phyloP scores from a whole-genome alignment of 2,329 filamentous ascomycete genomes.

The Phialophora chinensis region DNA sequence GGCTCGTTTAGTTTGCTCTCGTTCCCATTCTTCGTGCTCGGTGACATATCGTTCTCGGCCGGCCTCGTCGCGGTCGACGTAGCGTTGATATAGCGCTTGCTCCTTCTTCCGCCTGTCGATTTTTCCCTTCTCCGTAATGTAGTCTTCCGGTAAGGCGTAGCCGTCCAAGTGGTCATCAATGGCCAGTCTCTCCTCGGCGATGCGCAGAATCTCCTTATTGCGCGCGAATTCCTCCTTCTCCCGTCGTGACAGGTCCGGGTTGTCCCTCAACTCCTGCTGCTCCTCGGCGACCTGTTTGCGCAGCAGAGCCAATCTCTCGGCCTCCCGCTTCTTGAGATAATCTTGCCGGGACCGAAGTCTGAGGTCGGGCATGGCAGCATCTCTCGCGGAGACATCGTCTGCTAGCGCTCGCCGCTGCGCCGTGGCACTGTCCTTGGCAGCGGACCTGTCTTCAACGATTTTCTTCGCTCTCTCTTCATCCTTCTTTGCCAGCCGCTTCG shows the following conservation, averaged over 20 bases:
- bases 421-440: conserved; percentile 62
- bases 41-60: conserved; percentile 89
- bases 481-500: conserved; percentile 74
- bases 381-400: conserved; percentile 70
- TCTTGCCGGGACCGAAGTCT: conserved; percentile 85
- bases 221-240: conserved; percentile 89
- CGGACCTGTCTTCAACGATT: conserved; percentile 64
- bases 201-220: conserved; percentile 79
- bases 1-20: conserved; percentile 84
- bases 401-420: conserved; percentile 67
- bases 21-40: conserved; percentile 95
- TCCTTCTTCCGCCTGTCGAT: conserved; percentile 86
- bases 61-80: conserved; percentile 84
- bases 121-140: conserved; percentile 91
- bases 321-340: conserved; percentile 90
- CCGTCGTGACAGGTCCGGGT: conserved; percentile 72
- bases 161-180: conserved; percentile 94
- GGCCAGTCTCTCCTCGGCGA: conserved; percentile 81
- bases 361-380: conserved; percentile 77
- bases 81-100: conserved; percentile 86
- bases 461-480: conserved; percentile 75
- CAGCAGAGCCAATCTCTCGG: conserved; percentile 82
- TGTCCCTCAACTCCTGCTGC: conserved; percentile 76
- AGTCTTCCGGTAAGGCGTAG: conserved; percentile 91
- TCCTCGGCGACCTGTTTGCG: conserved; percentile 91